Evolutionary conservation across 1,284 basidiomycete species (phyloP), one percentile per base, ranked within the genome.

Genomic region (Leccinum pachyderme): DNA sequence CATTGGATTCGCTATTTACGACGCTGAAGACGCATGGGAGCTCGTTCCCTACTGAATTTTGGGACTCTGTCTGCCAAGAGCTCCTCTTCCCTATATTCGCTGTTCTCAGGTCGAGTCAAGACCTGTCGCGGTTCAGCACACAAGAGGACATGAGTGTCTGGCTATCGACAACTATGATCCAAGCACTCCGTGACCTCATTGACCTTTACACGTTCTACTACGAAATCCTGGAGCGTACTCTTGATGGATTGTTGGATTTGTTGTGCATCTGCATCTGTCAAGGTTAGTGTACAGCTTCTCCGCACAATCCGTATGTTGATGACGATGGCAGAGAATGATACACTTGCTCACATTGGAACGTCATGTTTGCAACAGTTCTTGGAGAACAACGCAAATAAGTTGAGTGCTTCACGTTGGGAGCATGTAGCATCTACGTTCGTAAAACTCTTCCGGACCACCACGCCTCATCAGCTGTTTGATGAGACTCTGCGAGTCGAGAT

Each of bases 111-210:
- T 95, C 91, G 13, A 90, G 84, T 62, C 89, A 86, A 76, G 95
- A 98, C 70, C 74, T 98, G 32, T 92, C 91, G 13, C 84, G 95
- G 28, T 98, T 98, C 78, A 92, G 81, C 68, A 95, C 93, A 2
- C 93, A 98, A 67, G 97, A 99, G 70, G 97, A 99, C 66, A 97
- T 98, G 94, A 97, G 94, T 65, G 95, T 99, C 13, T 99, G 97
- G 97, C 76, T 99, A 47, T 98, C 95, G 44, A 98, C 97, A 7
- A 99, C 97, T 2, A 95, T 99, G 89, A 98, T 99, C 54, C 96
- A 99, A 70, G 97, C 97, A 1, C 80, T 99, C 54, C 85, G 97
- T 33, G 93, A 98, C 72, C 80, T 99, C 59, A 92, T 99, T 59
- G 93, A 97, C 68, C 82, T 99, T 22, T 99, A 97, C 73, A 97